These are phyloP conservation scores for Neurospora tetraspora DNA, from an alignment of 495 filamentous ascomycete species.

Conservation along the genomic window DNA sequence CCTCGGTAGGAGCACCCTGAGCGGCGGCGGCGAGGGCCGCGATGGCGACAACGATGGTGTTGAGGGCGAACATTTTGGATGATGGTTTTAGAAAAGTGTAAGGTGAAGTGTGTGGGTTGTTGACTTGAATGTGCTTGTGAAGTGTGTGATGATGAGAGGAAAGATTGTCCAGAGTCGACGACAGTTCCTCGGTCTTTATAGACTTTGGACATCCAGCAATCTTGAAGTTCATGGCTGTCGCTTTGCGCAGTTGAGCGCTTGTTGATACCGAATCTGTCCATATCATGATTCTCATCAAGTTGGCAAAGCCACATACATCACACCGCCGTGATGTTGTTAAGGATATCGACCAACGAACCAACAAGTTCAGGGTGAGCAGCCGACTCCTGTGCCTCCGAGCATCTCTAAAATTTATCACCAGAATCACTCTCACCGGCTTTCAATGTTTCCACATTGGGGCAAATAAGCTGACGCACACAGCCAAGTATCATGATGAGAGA, in stretches of 20 bases:
- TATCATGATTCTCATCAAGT: neutral
- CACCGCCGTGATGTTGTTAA: neutral
- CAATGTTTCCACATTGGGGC: neutral
- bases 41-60: neutral
- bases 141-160: neutral
- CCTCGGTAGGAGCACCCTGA: neutral
- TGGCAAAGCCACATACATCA: neutral
- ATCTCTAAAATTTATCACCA: neutral
- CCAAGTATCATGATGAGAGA: neutral
- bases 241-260: neutral
- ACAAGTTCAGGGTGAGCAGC: neutral
- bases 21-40: neutral
- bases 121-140: neutral
- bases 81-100: neutral
- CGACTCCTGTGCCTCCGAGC: neutral
- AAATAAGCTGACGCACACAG: neutral
- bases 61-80: neutral
- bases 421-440: neutral
- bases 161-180: neutral
- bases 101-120: neutral
- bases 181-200: neutral
- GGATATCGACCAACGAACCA: neutral
- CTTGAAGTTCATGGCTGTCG: neutral
- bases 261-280: neutral
- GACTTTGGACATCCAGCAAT: neutral